Percentiles rank a stretch among this genome's conserved stretches.
Conservation (phyloP, 2,329 filamentous ascomycete species). For the Clarireedia homoeocarpa region DNA sequence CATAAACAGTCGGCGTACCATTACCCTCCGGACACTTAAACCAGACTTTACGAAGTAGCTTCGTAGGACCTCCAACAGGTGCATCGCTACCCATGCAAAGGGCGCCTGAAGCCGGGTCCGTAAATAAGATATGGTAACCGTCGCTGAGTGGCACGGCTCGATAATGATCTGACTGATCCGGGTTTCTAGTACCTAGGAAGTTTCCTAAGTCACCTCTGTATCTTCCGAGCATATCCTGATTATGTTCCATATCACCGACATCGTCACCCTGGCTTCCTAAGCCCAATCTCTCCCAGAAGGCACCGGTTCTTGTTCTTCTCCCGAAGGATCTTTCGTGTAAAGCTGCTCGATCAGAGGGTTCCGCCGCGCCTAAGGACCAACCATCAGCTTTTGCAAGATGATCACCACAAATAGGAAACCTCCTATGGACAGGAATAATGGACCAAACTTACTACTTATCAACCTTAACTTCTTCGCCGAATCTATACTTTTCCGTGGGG, state of each 20-base stretch:
- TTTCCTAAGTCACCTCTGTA: slow-evolving; percentile 13
- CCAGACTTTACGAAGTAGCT: slow-evolving; percentile 50
- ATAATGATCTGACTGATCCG: slow-evolving; percentile 46
- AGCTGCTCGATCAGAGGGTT: slow-evolving; percentile 29
- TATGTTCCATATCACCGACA: slow-evolving; percentile 5
- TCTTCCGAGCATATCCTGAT: slow-evolving; percentile 13
- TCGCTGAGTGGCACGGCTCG: slow-evolving; percentile 57
- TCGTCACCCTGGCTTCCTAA: slow-evolving; percentile 12
- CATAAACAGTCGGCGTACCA: slow-evolving; percentile 43
- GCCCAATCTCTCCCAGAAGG: slow-evolving; percentile 23
- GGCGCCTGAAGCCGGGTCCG: slow-evolving; percentile 47
- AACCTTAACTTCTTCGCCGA: slow-evolving; percentile 50
- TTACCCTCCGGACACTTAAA: slow-evolving; percentile 33
- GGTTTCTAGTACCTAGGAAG: slow-evolving; percentile 13
- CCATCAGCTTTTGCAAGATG: not conserved
- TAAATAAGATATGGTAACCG: slow-evolving; percentile 56
- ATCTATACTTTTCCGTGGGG: slow-evolving; percentile 43
- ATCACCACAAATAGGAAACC: too few species aligned
- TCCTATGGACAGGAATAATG: too few species aligned
- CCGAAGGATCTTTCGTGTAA: slow-evolving; percentile 24
- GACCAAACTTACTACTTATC: slow-evolving; percentile 42
- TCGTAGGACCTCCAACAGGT: slow-evolving; percentile 45
- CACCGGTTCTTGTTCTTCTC: slow-evolving; percentile 14
- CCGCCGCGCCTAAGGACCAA: slow-evolving; percentile 34
- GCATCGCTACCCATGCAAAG: slow-evolving; percentile 56